A percentile compares a stretch with the other conserved stretches of the same genome.
These are phyloP conservation scores for Fusarium liriodendri DNA, from an alignment of 2,329 filamentous ascomycete species.

Conservation along the genomic window DNA sequence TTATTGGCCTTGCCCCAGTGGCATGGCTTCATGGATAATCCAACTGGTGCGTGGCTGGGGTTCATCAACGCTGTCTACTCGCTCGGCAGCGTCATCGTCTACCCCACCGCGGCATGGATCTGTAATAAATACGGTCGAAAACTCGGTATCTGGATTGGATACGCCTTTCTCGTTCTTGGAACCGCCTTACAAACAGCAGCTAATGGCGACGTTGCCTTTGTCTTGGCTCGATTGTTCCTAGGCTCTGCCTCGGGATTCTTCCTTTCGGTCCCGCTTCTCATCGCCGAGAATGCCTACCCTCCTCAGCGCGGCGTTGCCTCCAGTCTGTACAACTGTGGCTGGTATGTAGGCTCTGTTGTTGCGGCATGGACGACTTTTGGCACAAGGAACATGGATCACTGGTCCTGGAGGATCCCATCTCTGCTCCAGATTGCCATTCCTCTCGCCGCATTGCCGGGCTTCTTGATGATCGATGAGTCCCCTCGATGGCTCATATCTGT, in stretches of 20 bases:
- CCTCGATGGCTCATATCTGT: neutral
- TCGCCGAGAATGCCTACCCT: neutral
- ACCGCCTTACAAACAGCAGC: conserved; percentile 30
- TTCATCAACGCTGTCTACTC: conserved; percentile 31
- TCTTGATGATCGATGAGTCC: neutral
- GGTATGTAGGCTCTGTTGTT: neutral
- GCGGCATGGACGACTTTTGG: neutral
- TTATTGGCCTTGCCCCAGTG: conserved; percentile 21
- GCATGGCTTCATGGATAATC: conserved; percentile 24
- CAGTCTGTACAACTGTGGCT: neutral
- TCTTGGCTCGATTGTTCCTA: conserved; percentile 45
- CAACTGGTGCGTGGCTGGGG: conserved; percentile 24
- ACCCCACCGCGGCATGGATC: conserved; percentile 23
- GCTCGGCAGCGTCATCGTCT: conserved; percentile 12
- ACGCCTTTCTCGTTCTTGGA: conserved; percentile 23
- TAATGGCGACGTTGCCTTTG: conserved; percentile 37
- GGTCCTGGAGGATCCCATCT: neutral
- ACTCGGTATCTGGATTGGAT: conserved; percentile 16
- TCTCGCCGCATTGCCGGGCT: neutral
- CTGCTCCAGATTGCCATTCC: neutral
- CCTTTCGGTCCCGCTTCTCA: neutral
- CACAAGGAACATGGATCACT: neutral
- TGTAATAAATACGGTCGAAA: conserved; percentile 27
- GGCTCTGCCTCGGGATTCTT: conserved; percentile 22
- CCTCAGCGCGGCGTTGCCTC: neutral